Evolutionary conservation across 208 protist species (phyloP), one percentile per base, ranked within the genome.

Genomic region (Herpetomonas samuelpessoai): DNA sequence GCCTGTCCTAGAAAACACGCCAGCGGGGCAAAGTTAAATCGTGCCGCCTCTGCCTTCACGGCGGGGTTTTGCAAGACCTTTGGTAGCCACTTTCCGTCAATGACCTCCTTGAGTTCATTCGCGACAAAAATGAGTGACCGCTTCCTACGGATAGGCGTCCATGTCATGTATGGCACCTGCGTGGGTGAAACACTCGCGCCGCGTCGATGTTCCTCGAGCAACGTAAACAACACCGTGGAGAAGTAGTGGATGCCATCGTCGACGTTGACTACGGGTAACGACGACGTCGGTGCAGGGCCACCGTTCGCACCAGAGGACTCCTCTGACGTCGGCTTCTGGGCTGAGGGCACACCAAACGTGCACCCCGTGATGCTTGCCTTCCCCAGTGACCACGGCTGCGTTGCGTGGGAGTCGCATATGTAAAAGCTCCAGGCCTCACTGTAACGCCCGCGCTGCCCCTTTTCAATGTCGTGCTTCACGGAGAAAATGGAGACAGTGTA

Each of bases 401-500:
- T 92, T 1, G 85, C 89, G 58, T 95, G 89, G 0, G 89, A 95
- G 60, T 95, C 89, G 41, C 81, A 88, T 18, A 95, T 83, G 62
- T 84, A 93, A 29, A 93, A 87, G 38, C 62, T 88, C 88, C 84
- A 92, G 45, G 76, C 76, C 51, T 88, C 65, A 14, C 39, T 38
- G 56, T 86, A 88, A 26, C 71, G 76, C 7, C 62, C 57, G 6
- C 41, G 45, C n/a, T 27, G 16, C 14, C 48, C 31, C 22, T 56
- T 56, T 1, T 16, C 38, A 19, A 75, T 74, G 62, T 84, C 79
- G 70, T 91, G 88, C 16, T 67, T 53, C 0, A 93, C 73, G 9
- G 83, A 71, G 38, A 91, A 91, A 51, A 95, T 80, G 24, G 86
- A 92, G 1, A 95, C 70, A 14, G 89, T 92, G 65, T 95, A 95